Percentiles rank a stretch among this genome's conserved stretches.
Conservation (phyloP, 2,329 filamentous ascomycete genomes). For the Monosporascus sp. region DNA sequence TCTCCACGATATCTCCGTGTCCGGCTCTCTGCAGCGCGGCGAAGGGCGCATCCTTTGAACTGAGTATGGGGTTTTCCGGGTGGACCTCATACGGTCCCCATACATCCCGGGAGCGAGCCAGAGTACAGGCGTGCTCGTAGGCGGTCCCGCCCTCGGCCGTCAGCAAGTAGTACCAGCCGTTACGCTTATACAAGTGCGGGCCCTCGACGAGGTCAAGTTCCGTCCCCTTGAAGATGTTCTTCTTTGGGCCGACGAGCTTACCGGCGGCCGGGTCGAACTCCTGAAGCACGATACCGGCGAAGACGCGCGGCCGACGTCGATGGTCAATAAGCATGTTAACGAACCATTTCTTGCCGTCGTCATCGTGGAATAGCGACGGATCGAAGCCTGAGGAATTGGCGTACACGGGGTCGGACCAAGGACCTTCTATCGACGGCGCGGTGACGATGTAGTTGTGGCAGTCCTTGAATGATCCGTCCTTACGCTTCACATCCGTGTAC, state of each 20-base stretch:
- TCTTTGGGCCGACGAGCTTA: slow-evolving; percentile 49
- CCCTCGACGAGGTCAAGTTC: slow-evolving; percentile 51
- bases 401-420: slow-evolving; percentile 57
- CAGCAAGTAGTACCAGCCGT: slow-evolving; percentile 55
- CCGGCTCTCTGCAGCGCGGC: slow-evolving; percentile 48
- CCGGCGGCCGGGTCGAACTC: slow-evolving; percentile 47
- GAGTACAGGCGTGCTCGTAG: slow-evolving; percentile 55
- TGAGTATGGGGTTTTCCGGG: slow-evolving; percentile 53
- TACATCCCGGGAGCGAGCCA: slow-evolving; percentile 46
- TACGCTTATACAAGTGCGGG: slow-evolving; percentile 54
- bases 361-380: slow-evolving; percentile 54
- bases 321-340: slow-evolving; percentile 55
- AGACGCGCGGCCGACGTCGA: slow-evolving; percentile 40
- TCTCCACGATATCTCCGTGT: slow-evolving; percentile 51
- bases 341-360: slow-evolving; percentile 51
- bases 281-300: slow-evolving; percentile 54
- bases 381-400: slow-evolving; percentile 60
- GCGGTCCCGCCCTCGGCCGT: slow-evolving; percentile 58
- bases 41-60: slow-evolving; percentile 44
- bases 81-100: slow-evolving; percentile 60
- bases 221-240: slow-evolving; percentile 51
- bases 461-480: slow-evolving; percentile 62
- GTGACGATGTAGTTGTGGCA: slow-evolving; percentile 59
- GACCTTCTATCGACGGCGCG: slow-evolving; percentile 47
- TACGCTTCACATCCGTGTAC: slow-evolving; percentile 62